Evolutionary conservation across 1,284 basidiomycete genomes (phyloP).

Genomic region (Grifola frondosa): DNA sequence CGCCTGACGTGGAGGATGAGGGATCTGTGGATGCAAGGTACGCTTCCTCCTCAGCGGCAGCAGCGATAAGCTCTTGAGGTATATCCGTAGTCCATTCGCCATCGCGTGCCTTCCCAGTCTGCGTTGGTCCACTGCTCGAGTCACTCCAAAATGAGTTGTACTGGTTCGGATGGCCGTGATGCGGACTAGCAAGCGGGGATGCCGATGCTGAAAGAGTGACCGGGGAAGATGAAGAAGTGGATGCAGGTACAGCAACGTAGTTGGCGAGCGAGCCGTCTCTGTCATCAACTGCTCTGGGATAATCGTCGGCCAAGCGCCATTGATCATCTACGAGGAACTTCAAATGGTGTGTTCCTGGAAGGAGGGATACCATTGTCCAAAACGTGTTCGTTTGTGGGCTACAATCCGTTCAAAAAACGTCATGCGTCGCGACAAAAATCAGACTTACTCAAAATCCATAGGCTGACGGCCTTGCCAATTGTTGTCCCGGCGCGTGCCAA

Average conservation of each 20-base stretch:
- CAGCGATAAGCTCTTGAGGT: constrained; percentile 72
- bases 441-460: constrained; percentile 62
- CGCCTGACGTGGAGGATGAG: constrained; percentile 29
- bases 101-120: constrained; percentile 25
- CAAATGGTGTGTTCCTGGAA: constrained; percentile 92
- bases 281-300: constrained; percentile 92
- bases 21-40: constrained; percentile 52
- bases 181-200: constrained; percentile 23
- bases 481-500: constrained; percentile 65
- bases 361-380: constrained; percentile 55
- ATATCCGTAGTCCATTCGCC: constrained; percentile 74
- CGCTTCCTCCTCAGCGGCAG: constrained; percentile 82
- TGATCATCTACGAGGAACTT: constrained; percentile 96
- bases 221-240: constrained; percentile 33
- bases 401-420: constrained; percentile 1
- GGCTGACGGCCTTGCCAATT: constrained; percentile 66
- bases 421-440: constrained; percentile 6
- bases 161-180: constrained; percentile 24
- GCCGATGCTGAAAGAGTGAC: constrained; percentile 11
- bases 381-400: constrained; percentile 40
- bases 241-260: constrained; percentile 70
- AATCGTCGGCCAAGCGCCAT: constrained; percentile 76
- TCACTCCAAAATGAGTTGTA: constrained; percentile 51
- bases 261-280: constrained; percentile 90
- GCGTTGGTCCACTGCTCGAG: constrained; percentile 33